Evolutionary conservation across 1,139 yeast genomes (phyloP).

Genomic region (Saccharomyces pastorianus): DNA sequence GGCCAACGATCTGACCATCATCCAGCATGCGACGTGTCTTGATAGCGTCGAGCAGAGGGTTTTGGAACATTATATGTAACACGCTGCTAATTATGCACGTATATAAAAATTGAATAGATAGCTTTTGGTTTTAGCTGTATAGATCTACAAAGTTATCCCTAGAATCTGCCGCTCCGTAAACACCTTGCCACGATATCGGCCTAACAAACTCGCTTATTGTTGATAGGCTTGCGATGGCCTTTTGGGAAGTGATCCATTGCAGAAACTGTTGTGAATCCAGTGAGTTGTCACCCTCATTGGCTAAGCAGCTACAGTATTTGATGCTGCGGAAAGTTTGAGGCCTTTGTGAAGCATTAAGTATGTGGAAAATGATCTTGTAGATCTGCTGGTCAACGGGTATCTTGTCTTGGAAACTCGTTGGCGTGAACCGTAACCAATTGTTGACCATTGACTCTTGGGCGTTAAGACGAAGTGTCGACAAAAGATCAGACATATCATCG

Average conservation of each 20-base stretch:
- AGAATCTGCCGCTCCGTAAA: slow-evolving; percentile 60
- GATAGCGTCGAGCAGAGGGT: slow-evolving; percentile 63
- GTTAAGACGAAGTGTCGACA: slow-evolving; percentile 13
- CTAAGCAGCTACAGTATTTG: slow-evolving; percentile 38
- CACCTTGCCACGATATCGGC: slow-evolving; percentile 80
- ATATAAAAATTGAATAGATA: background rate
- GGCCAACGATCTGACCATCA: slow-evolving; percentile 69
- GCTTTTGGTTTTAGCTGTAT: background rate
- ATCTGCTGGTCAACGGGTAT: slow-evolving; percentile 25
- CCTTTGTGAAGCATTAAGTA: slow-evolving; percentile 14
- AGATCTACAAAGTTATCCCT: background rate
- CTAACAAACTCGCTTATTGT: slow-evolving; percentile 33
- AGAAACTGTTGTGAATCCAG: slow-evolving; percentile 61
- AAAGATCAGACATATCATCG: slow-evolving; percentile 19
- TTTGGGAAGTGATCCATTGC: slow-evolving; percentile 9
- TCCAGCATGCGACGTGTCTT: slow-evolving; percentile 49
- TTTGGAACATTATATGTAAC: slow-evolving; percentile 35
- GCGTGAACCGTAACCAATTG: slow-evolving; percentile 22
- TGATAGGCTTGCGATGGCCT: slow-evolving; percentile 16
- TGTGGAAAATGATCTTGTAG: slow-evolving; percentile 26
- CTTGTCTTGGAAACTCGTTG: slow-evolving; percentile 23
- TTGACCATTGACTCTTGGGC: slow-evolving; percentile 13
- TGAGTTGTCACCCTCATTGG: slow-evolving; percentile 85
- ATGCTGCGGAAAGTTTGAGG: slow-evolving; percentile 11
- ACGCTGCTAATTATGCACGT: slow-evolving; percentile 58